These are phyloP conservation scores for Solanum clarkiae DNA, from an alignment of 257 asterid genomes.

Conservation along the genomic window DNA sequence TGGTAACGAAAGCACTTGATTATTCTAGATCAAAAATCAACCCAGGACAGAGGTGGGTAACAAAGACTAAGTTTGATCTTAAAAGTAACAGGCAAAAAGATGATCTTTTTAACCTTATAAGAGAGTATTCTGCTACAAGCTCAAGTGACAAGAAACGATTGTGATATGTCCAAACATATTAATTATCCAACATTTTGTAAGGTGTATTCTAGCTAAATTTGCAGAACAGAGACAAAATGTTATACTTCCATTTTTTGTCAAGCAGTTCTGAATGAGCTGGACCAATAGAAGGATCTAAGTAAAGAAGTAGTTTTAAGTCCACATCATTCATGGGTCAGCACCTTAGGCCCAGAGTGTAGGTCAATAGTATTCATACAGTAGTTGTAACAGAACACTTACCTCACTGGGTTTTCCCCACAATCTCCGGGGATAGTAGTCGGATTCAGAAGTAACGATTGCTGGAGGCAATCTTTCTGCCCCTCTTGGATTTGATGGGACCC, in stretches of 20 bases:
- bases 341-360: neutral
- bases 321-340: neutral
- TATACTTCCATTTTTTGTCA: neutral
- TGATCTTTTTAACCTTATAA: neutral
- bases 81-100: neutral
- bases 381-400: constrained; percentile 24
- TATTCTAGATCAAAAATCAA: neutral
- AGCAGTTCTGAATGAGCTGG: neutral
- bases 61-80: neutral
- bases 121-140: neutral
- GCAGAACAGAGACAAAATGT: neutral
- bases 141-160: neutral
- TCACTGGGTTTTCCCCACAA: constrained; percentile 80
- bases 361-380: neutral
- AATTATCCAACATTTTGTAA: neutral
- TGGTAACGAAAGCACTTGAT: neutral
- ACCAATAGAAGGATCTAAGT: neutral
- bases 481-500: constrained; percentile 73
- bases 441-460: constrained; percentile 43
- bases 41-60: neutral
- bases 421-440: constrained; percentile 57
- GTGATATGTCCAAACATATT: neutral
- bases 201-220: neutral
- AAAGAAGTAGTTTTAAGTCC: neutral
- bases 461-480: constrained; percentile 88